A percentile compares a stretch with the other conserved stretches of the same genome.
These are phyloP conservation scores for Nidularia pulvinata DNA, from an alignment of 768 basidiomycete genomes.

Conservation along the genomic window DNA sequence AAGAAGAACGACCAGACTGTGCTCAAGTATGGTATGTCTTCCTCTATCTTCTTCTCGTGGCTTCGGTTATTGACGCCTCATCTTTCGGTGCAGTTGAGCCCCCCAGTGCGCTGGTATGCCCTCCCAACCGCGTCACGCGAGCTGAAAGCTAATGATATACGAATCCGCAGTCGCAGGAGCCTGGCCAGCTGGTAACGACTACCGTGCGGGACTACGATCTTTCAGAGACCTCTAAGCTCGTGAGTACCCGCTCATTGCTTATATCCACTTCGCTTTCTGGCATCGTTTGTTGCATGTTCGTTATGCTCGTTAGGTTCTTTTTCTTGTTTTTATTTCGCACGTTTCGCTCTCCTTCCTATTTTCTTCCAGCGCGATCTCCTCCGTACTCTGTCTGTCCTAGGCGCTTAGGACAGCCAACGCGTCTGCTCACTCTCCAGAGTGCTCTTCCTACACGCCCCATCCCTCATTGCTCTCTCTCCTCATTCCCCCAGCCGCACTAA, in stretches of 20 bases:
- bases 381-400: too few relatives aligned
- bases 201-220: slow-evolving; percentile 96
- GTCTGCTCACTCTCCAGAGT: not conserved
- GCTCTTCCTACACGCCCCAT: not conserved
- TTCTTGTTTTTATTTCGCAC: not conserved
- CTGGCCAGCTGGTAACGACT: slow-evolving; percentile 81
- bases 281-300: slow-evolving; percentile 4
- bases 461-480: not conserved
- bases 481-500: not conserved
- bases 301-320: too few relatives aligned
- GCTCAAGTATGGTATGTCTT: slow-evolving; percentile 84
- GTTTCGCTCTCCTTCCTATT: not conserved
- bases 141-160: slow-evolving; percentile 2
- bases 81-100: slow-evolving; percentile 62
- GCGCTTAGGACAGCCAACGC: not conserved
- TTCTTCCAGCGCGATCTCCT: not conserved
- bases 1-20: slow-evolving; percentile 95
- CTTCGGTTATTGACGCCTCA: slow-evolving; percentile 4
- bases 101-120: slow-evolving; percentile 64
- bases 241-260: slow-evolving; percentile 24
- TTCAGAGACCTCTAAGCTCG: slow-evolving; percentile 79
- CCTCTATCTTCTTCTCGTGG: not conserved
- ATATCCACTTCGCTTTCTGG: not conserved
- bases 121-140: not conserved
- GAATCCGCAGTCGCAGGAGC: slow-evolving; percentile 49